Evolutionary conservation across 768 basidiomycete species (phyloP).

Genomic region (Ephemerocybe angulata): DNA sequence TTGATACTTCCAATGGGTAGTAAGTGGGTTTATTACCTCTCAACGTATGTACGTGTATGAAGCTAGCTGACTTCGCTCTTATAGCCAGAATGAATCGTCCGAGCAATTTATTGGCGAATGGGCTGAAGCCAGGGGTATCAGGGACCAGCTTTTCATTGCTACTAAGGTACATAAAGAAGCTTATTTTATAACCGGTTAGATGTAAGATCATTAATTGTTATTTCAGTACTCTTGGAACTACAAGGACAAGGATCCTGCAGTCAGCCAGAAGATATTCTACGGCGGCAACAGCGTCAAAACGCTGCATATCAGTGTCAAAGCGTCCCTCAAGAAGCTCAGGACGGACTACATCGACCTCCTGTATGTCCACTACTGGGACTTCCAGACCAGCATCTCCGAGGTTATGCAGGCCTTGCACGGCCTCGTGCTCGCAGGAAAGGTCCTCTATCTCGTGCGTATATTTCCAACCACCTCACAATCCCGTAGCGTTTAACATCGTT

Average conservation of each 20-base stretch:
- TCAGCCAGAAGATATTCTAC: constrained; percentile 36
- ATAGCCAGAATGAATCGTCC: constrained; percentile 51
- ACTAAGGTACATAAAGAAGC: constrained; percentile 38
- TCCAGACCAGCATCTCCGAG: constrained; percentile 48
- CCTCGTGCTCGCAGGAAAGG: constrained; percentile 50
- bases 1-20: constrained; percentile 48
- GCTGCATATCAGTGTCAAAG: constrained; percentile 37
- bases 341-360: constrained; percentile 46
- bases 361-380: constrained; percentile 53
- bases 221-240: constrained; percentile 28
- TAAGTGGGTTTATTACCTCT: constrained; percentile 17
- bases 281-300: constrained; percentile 48
- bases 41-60: not conserved
- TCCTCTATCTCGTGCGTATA: constrained; percentile 36
- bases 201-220: not conserved
- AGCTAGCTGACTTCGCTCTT: not conserved
- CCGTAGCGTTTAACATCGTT: not conserved
- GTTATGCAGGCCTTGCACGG: constrained; percentile 53
- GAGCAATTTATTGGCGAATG: constrained; percentile 54
- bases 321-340: constrained; percentile 43
- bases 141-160: constrained; percentile 45
- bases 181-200: not conserved
- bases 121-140: constrained; percentile 41
- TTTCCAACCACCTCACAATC: not conserved
- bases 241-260: constrained; percentile 21